These are phyloP conservation scores for Trametes polyzona DNA, from an alignment of 1,284 basidiomycete genomes.

Conservation along the genomic window DNA sequence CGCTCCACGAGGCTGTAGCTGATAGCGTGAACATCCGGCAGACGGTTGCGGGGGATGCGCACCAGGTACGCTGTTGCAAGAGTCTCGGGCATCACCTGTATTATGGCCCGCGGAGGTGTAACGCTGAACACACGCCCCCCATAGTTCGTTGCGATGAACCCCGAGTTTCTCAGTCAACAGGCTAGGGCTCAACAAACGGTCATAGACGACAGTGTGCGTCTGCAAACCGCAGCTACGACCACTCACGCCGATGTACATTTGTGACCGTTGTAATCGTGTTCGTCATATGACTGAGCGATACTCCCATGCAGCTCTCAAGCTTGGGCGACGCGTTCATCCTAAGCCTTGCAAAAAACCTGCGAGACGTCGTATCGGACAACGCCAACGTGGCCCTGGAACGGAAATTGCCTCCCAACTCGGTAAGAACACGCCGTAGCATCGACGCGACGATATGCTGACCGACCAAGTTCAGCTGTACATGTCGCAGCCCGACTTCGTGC, in stretches of 20 bases:
- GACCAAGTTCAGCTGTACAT: neutral
- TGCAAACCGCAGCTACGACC: neutral
- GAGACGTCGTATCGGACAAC: slow-evolving; percentile 3
- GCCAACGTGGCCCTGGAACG: neutral
- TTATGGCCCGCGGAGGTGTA: neutral
- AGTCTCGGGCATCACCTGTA: neutral
- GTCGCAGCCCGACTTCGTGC: neutral
- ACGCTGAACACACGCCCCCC: neutral
- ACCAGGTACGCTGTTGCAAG: neutral
- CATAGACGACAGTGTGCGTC: slow-evolving; percentile 7
- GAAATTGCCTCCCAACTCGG: neutral
- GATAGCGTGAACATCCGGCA: slow-evolving; percentile 11
- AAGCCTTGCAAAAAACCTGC: slow-evolving; percentile 1
- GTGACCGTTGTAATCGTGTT: neutral
- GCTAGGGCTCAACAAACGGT: neutral
- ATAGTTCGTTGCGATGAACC: slow-evolving; percentile 7
- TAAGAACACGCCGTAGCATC: neutral
- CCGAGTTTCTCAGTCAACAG: slow-evolving; percentile 13
- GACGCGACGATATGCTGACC: neutral
- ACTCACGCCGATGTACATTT: neutral
- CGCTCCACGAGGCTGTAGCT: slow-evolving; percentile 9
- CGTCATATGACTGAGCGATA: neutral
- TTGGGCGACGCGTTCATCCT: slow-evolving; percentile 8
- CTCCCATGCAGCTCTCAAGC: neutral
- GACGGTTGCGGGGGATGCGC: neutral